Evolutionary conservation across 306 rosid genomes (phyloP).

Genomic region (Castanea crenata): DNA sequence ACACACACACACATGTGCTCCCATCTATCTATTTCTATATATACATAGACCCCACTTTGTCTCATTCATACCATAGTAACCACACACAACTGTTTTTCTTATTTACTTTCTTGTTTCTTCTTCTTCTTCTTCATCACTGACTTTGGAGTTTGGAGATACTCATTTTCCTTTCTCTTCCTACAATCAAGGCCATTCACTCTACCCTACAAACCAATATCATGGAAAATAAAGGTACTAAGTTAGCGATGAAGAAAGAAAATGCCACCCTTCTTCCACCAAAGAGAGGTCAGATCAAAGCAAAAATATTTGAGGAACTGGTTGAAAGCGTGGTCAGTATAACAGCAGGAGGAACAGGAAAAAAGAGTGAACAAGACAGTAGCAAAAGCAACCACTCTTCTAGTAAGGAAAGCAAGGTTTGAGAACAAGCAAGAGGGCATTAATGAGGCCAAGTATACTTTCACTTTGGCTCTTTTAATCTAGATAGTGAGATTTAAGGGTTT

Average conservation of each 20-base stretch:
- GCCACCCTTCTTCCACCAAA: not conserved
- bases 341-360: not conserved
- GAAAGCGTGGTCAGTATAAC: not conserved
- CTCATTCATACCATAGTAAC: no score
- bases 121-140: not conserved
- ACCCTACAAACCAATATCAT: not conserved
- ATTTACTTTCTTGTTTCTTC: not conserved
- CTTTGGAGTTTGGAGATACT: not conserved
- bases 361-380: not conserved
- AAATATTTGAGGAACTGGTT: not conserved
- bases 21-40: no score
- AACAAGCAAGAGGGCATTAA: no score
- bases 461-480: no score
- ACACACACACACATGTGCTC: no score
- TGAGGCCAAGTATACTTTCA: no score
- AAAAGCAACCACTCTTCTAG: no score
- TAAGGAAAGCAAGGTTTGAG: no score
- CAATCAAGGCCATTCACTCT: not conserved
- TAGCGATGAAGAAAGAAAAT: not conserved
- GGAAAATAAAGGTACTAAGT: not conserved
- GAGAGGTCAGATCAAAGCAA: conserved; percentile 6
- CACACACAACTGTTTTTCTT: no score
- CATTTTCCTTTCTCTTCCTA: not conserved
- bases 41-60: no score
- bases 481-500: no score